These are phyloP conservation scores for Ambrosia trifida DNA, from an alignment of 129 eudicot genomes.

Conservation along the genomic window DNA sequence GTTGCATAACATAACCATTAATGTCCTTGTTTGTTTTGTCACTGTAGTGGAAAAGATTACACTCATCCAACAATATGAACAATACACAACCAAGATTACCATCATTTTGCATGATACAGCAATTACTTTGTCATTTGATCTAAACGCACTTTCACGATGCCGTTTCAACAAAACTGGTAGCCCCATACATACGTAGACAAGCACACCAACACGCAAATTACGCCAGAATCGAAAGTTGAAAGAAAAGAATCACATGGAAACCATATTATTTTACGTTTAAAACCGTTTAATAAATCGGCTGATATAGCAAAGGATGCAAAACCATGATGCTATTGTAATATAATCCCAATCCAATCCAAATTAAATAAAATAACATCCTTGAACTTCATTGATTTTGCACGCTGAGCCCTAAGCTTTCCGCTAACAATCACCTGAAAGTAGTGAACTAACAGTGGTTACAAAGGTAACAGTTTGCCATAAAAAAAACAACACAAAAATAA, in stretches of 20 bases:
- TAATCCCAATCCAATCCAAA: neutral
- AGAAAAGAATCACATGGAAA: neutral
- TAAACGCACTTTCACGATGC: neutral
- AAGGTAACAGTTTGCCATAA: neutral
- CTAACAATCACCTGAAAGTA: constrained; percentile 54
- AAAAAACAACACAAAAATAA: neutral
- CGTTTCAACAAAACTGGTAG: neutral
- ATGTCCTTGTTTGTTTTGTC: too few relatives aligned
- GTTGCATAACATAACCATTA: too few relatives aligned
- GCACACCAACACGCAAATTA: too few relatives aligned
- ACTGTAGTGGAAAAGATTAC: too few relatives aligned
- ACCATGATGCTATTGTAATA: neutral
- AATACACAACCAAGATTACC: too few relatives aligned
- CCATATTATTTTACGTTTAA: neutral
- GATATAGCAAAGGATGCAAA: neutral
- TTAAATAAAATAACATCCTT: constrained; percentile 40
- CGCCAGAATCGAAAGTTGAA: neutral
- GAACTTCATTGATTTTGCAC: constrained; percentile 76
- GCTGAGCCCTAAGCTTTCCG: constrained; percentile 70
- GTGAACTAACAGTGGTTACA: neutral
- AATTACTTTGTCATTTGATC: too few relatives aligned
- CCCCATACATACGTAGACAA: neutral
- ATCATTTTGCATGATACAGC: too few relatives aligned
- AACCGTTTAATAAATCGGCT: neutral
- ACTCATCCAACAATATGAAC: too few relatives aligned